A percentile compares a stretch with the other conserved stretches of the same genome.
phyloP scores from a whole-genome alignment of 2,329 filamentous ascomycete species.

The Hymenoscyphus occultus region DNA sequence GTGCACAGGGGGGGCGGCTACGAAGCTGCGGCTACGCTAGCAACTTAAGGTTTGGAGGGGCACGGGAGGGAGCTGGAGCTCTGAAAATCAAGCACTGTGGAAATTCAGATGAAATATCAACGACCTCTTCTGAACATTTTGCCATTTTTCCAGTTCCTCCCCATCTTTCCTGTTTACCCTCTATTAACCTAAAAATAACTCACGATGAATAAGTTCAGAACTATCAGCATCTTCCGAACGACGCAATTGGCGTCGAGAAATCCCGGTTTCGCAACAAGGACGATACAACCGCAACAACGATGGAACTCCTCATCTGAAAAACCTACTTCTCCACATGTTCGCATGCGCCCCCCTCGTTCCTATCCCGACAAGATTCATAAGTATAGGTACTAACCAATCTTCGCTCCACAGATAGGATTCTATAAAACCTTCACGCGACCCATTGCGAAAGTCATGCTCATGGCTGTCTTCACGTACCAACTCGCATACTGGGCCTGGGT shows the following conservation, averaged over 20 bases:
- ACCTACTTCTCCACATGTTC: constrained; percentile 10
- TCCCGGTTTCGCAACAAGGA: neutral
- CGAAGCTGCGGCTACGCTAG: neutral
- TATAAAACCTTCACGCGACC: constrained; percentile 74
- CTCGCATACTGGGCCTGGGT: constrained; percentile 71
- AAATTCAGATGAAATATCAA: neutral
- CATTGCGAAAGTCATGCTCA: constrained; percentile 68
- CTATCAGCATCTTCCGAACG: neutral
- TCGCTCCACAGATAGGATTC: constrained; percentile 54
- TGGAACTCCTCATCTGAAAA: constrained; percentile 10
- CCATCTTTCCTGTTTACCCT: no score
- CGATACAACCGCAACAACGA: neutral
- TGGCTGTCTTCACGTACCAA: constrained; percentile 77
- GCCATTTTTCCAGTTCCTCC: neutral
- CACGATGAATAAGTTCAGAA: neutral
- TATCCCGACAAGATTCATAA: constrained; percentile 15
- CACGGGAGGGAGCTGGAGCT: neutral
- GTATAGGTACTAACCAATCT: neutral
- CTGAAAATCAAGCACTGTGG: neutral
- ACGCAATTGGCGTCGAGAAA: neutral
- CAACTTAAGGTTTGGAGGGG: constrained; percentile 9
- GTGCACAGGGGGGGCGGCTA: neutral
- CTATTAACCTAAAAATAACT: no score
- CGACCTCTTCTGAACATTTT: neutral
- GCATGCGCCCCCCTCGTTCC: no score